phyloP scores from a whole-genome alignment of 305 asterid genomes.

The Ajuga reptans region DNA sequence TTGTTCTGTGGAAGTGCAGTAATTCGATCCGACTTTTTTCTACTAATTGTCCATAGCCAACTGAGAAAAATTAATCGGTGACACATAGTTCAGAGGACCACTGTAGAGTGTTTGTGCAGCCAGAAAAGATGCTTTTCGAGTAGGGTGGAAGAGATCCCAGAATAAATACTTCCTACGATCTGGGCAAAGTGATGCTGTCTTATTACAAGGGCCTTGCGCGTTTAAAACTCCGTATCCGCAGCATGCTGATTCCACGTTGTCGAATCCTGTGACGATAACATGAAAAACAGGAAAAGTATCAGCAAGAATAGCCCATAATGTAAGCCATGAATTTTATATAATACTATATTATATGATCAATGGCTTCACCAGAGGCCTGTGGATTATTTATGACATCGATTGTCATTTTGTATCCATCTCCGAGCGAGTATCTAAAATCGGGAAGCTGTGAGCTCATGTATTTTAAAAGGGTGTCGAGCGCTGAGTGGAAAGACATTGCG shows the following conservation, averaged over 20 bases:
- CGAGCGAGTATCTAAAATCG: slow-evolving; percentile 51
- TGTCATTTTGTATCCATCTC: slow-evolving; percentile 59
- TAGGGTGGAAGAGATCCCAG: slow-evolving; percentile 71
- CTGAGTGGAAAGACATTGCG: slow-evolving; percentile 44
- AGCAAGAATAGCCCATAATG: neutral
- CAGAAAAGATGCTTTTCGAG: slow-evolving; percentile 41
- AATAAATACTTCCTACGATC: slow-evolving; percentile 44
- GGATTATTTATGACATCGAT: slow-evolving; percentile 48
- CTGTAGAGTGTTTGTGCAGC: slow-evolving; percentile 53
- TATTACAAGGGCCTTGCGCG: slow-evolving; percentile 43
- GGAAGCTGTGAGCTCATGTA: slow-evolving; percentile 45
- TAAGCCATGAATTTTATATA: neutral
- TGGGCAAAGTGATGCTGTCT: slow-evolving; percentile 38
- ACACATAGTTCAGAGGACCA: slow-evolving; percentile 49
- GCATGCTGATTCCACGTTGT: slow-evolving; percentile 53
- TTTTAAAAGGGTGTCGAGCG: slow-evolving; percentile 30
- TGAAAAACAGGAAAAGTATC: neutral
- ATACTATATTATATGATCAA: neutral
- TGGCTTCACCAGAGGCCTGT: slow-evolving; percentile 34
- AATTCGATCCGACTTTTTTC: neutral
- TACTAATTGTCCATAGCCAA: slow-evolving; percentile 33
- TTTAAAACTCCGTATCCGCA: slow-evolving; percentile 55
- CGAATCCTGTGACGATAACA: slow-evolving; percentile 32
- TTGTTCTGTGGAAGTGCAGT: neutral
- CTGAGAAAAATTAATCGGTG: slow-evolving; percentile 65